Conservation (phyloP, 169 alveolate species). For the Plasmodium relictum region DNA sequence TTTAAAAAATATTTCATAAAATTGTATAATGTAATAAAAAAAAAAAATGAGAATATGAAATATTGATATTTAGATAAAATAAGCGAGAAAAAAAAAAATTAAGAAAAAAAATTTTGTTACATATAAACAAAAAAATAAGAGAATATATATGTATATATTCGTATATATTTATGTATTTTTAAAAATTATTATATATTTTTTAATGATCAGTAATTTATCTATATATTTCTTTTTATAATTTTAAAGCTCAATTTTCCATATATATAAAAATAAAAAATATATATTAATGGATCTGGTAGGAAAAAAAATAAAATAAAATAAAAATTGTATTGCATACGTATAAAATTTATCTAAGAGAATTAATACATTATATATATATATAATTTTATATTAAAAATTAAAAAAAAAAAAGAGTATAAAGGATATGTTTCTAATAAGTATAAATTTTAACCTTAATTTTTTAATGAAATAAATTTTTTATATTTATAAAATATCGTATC, state of each 20-base stretch:
- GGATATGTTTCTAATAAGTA: not conserved
- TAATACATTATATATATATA: not conserved
- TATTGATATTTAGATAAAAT: not conserved
- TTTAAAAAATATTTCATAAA: not conserved
- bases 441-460: not conserved
- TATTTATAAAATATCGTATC: not conserved
- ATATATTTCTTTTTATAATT: no score
- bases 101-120: not conserved
- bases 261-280: not conserved
- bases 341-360: not conserved
- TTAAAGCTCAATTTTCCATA: no score
- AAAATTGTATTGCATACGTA: not conserved
- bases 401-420: not conserved
- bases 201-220: no score
- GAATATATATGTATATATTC: conserved; percentile 2
- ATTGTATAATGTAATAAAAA: not conserved
- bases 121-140: not conserved
- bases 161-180: not conserved
- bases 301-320: not conserved
- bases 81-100: not conserved
- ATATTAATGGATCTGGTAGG: conserved; percentile 7
- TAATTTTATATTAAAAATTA: not conserved
- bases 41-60: not conserved
- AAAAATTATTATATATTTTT: no score
- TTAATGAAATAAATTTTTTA: not conserved